Evolutionary conservation across 2,329 filamentous ascomycete genomes (phyloP).

Genomic region (Fusarium caatingaense): DNA sequence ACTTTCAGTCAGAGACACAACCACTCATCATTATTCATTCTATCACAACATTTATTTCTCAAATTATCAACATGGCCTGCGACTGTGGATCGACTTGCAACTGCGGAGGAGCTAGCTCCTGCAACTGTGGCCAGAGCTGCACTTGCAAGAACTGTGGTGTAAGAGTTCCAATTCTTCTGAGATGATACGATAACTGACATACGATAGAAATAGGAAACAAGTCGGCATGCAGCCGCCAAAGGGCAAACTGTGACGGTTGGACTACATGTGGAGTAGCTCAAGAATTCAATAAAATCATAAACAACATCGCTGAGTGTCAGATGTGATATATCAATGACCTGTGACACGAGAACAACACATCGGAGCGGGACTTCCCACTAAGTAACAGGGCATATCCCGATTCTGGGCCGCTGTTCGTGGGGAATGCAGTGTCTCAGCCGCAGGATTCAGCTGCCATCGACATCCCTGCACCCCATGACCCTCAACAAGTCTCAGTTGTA

Average conservation of each 20-base stretch:
- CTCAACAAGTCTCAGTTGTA: no score
- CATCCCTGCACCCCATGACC: no score
- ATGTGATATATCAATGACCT: no score
- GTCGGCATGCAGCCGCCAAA: background rate
- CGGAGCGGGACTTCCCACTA: no score
- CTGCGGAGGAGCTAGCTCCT: slow-evolving; percentile 4
- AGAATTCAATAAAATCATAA: background rate
- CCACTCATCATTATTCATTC: no score
- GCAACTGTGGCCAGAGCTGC: slow-evolving; percentile 13
- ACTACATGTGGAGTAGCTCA: background rate
- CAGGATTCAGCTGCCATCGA: no score
- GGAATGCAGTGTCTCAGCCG: no score
- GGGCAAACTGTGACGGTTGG: background rate
- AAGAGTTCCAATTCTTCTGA: rapidly evolving
- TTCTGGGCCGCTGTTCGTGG: no score
- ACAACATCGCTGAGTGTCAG: no score
- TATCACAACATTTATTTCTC: background rate
- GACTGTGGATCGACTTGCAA: slow-evolving; percentile 20
- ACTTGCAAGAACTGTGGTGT: slow-evolving; percentile 27
- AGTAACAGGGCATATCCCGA: no score
- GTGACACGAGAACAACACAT: no score
- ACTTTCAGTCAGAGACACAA: background rate
- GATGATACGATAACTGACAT: rapidly evolving
- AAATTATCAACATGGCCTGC: slow-evolving; percentile 10
- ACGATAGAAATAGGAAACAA: background rate